Percentiles rank a stretch among this genome's conserved stretches.
Conservation (phyloP, 2,329 filamentous ascomycete species). For the Talaromyces sp. region DNA sequence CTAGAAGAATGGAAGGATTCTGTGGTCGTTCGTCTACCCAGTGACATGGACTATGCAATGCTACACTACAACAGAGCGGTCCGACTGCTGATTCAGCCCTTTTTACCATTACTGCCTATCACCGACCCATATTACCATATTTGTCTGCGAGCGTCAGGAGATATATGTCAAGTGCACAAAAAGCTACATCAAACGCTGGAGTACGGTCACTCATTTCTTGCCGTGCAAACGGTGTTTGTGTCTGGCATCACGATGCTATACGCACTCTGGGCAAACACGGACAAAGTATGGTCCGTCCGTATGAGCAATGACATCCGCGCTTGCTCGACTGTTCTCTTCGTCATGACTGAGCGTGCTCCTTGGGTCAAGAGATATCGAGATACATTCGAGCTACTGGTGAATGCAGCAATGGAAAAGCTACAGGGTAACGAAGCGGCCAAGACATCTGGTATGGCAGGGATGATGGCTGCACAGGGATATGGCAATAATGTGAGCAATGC, state of each 20-base stretch:
- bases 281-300: conserved; percentile 47
- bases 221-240: conserved; percentile 40
- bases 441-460: conserved; percentile 38
- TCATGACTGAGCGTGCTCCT: conserved; percentile 48
- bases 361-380: conserved; percentile 50
- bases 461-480: conserved; percentile 38
- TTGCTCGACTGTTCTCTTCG: conserved; percentile 48
- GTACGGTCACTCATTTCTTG: conserved; percentile 39
- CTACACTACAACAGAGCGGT: conserved; percentile 51
- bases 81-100: conserved; percentile 51
- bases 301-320: conserved; percentile 50
- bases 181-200: conserved; percentile 37
- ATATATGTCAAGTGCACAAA: conserved; percentile 39
- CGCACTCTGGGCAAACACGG: conserved; percentile 42
- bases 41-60: conserved; percentile 48
- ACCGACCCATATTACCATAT: conserved; percentile 48
- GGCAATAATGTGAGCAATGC: conserved; percentile 5
- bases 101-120: conserved; percentile 46
- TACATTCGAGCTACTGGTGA: conserved; percentile 47
- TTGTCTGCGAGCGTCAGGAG: conserved; percentile 35
- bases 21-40: conserved; percentile 32
- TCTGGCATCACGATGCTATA: conserved; percentile 37
- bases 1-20: conserved; percentile 48
- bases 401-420: conserved; percentile 47
- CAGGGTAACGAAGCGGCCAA: conserved; percentile 36